Percentiles rank a stretch among this genome's conserved stretches.
These are phyloP conservation scores for Chamaecyparis obtusa DNA, from an alignment of 75 land plant species.

Conservation along the genomic window DNA sequence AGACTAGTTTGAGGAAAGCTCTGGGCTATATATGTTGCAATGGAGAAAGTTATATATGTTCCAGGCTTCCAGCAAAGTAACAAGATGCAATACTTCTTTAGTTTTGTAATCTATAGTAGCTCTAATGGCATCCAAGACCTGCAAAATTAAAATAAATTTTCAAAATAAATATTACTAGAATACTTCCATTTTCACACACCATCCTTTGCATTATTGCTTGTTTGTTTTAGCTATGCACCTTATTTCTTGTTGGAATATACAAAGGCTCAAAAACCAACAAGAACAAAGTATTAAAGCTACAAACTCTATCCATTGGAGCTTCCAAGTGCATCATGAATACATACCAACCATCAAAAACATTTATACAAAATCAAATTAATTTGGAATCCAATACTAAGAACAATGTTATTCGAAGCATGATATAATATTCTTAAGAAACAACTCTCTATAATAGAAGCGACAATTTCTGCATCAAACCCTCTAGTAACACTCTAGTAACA, in stretches of 20 bases:
- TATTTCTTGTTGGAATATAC: slow-evolving; percentile 94
- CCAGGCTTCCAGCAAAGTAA: not conserved
- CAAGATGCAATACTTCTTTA: not conserved
- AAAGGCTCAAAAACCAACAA: slow-evolving; percentile 96
- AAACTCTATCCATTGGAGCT: slow-evolving; percentile 91
- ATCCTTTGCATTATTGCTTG: not conserved
- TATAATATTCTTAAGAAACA: slow-evolving; percentile 80
- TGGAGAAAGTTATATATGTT: not conserved
- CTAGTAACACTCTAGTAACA: slow-evolving; percentile 92
- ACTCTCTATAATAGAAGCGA: slow-evolving; percentile 84
- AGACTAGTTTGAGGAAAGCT: not conserved
- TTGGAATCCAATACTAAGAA: not conserved
- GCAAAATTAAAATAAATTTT: slow-evolving; percentile 13
- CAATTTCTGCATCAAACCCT: slow-evolving; percentile 97
- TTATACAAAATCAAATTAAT: not conserved
- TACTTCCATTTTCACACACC: not conserved
- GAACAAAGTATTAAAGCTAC: slow-evolving; percentile 95
- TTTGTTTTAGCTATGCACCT: slow-evolving; percentile 37
- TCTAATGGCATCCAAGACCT: slow-evolving; percentile 94
- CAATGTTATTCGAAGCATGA: not conserved
- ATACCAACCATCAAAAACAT: not conserved
- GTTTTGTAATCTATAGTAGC: slow-evolving; percentile 65
- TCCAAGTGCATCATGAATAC: slow-evolving; percentile 60
- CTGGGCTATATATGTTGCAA: not conserved
- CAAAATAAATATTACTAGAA: not conserved